phyloP scores from a whole-genome alignment of 2,329 filamentous ascomycete species.

The Sclerotinia spermophila region DNA sequence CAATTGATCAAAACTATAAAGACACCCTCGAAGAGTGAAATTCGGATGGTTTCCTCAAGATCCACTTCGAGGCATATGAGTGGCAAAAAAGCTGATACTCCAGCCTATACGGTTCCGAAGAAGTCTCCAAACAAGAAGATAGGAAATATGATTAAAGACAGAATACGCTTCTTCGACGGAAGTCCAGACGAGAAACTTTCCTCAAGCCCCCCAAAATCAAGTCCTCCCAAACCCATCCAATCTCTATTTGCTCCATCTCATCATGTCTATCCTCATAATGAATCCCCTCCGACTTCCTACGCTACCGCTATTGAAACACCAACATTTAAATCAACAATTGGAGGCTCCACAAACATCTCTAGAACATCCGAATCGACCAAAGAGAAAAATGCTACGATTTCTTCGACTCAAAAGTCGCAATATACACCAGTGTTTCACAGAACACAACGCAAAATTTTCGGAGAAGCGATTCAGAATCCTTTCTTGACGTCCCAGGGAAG shows the following conservation, averaged over 20 bases:
- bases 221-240: not conserved
- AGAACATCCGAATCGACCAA: not conserved
- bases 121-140: constrained; percentile 16
- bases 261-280: not conserved
- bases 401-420: not conserved
- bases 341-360: not conserved
- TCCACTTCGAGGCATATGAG: not conserved
- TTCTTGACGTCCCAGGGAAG: constrained; percentile 1
- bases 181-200: constrained; percentile 18
- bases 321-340: not conserved
- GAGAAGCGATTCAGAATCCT: constrained; percentile 18
- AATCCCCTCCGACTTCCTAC: not conserved
- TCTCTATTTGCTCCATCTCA: not conserved
- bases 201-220: not conserved
- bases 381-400: not conserved
- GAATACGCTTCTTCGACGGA: constrained; percentile 31
- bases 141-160: constrained; percentile 26
- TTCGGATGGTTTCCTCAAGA: not conserved
- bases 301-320: not conserved
- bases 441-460: constrained; percentile 18
- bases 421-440: constrained; percentile 1
- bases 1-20: not conserved
- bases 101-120: constrained; percentile 8
- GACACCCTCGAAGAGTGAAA: constrained; percentile 1
- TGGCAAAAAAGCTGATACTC: not conserved